These are phyloP conservation scores for Theileria sp. DNA, from an alignment of 169 alveolate species.

Conservation along the genomic window DNA sequence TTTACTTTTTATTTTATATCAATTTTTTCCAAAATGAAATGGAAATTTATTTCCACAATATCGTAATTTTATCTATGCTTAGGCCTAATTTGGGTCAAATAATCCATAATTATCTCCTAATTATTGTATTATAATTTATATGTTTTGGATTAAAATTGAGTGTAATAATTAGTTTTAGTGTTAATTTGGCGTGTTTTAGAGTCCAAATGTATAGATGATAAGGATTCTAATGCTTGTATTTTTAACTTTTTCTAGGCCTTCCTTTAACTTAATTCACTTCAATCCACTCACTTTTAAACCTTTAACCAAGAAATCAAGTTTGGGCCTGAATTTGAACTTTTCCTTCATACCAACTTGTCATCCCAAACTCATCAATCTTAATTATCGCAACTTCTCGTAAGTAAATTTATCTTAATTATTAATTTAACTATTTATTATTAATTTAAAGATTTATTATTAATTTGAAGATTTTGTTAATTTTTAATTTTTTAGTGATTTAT, in stretches of 20 bases:
- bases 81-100: neutral
- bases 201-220: neutral
- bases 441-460: no score
- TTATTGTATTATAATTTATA: no score
- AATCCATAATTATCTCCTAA: no score
- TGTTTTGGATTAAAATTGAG: neutral
- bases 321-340: neutral
- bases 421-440: no score
- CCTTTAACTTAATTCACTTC: neutral
- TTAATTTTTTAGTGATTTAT: neutral
- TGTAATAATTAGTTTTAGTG: neutral
- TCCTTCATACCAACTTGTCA: neutral
- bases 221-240: neutral
- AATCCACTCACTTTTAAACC: neutral
- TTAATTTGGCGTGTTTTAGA: neutral
- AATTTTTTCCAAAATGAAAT: neutral
- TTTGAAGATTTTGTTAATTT: neutral
- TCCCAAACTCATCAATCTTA: neutral
- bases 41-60: neutral
- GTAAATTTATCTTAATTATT: neutral
- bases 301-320: neutral
- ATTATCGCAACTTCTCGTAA: neutral
- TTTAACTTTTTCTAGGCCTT: neutral
- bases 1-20: no score
- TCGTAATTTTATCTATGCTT: no score